These are phyloP conservation scores for Nigrospora sphaerica DNA, from an alignment of 2,329 filamentous ascomycete species.

Conservation along the genomic window DNA sequence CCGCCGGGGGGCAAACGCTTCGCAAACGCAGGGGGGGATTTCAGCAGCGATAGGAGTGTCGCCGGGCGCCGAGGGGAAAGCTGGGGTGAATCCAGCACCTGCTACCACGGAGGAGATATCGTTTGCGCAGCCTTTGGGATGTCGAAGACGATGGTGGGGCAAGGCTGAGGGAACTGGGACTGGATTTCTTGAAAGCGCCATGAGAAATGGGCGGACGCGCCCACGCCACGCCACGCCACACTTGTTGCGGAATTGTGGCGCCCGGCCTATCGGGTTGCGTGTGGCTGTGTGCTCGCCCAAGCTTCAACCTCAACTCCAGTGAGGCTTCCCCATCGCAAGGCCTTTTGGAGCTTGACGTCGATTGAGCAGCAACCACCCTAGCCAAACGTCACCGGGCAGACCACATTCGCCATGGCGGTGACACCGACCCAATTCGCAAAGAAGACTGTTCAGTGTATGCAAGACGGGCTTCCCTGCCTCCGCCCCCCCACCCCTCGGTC, in stretches of 20 bases:
- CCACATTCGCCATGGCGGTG: conserved; percentile 63
- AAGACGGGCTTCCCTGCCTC: too few relatives aligned
- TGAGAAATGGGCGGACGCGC: too few relatives aligned
- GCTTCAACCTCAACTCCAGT: conserved; percentile 6
- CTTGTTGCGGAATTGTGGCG: too few relatives aligned
- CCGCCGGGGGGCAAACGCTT: too few relatives aligned
- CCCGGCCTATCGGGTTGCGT: not conserved
- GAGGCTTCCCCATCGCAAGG: not conserved
- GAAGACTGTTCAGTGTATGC: conserved; percentile 70
- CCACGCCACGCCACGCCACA: too few relatives aligned
- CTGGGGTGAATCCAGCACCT: too few relatives aligned
- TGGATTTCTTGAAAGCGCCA: too few relatives aligned
- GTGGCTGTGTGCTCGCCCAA: conserved; percentile 12
- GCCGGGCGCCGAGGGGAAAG: too few relatives aligned
- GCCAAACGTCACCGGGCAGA: not conserved
- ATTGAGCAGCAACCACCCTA: conserved; percentile 3
- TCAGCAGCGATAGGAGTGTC: too few relatives aligned
- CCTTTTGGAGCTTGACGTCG: conserved; percentile 21
- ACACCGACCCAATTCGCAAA: conserved; percentile 88
- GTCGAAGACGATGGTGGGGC: conserved; percentile 18
- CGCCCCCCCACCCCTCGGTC: too few relatives aligned
- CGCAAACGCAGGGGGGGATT: too few relatives aligned
- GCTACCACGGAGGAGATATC: too few relatives aligned
- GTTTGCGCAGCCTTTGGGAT: conserved; percentile 1
- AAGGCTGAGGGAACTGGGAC: conserved; percentile 14